Conservation (phyloP, 2,329 filamentous ascomycete genomes). For the Trichoderma koningiopsis region DNA sequence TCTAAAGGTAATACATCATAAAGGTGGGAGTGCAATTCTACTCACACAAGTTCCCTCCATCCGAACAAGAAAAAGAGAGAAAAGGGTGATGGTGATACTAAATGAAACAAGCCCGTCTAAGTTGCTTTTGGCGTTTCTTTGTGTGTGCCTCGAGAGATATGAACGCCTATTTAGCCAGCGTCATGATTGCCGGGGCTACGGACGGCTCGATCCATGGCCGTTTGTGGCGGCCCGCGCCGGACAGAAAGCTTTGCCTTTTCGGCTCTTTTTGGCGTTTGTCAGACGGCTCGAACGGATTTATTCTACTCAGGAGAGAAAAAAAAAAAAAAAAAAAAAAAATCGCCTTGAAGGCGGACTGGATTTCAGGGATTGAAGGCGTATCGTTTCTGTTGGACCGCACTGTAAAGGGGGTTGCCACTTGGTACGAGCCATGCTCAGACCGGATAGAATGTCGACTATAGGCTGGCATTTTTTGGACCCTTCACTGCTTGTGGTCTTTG, state of each 20-base stretch:
- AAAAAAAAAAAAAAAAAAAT: background rate
- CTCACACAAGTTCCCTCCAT: background rate
- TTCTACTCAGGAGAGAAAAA: background rate
- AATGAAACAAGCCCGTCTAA: background rate
- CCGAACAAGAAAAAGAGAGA: background rate
- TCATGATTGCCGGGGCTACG: background rate
- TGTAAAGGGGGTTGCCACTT: background rate
- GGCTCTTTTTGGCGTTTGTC: background rate
- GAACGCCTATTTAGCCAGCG: background rate
- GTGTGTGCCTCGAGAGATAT: background rate
- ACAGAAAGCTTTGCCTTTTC: background rate
- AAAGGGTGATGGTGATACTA: background rate
- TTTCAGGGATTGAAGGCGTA: background rate
- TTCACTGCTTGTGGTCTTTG: background rate
- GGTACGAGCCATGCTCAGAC: background rate
- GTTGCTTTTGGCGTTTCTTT: background rate
- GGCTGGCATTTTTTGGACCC: background rate
- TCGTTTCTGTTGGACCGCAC: background rate
- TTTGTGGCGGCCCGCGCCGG: background rate
- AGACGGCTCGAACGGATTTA: background rate
- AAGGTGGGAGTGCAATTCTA: background rate
- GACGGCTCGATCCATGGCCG: background rate
- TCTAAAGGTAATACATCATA: background rate
- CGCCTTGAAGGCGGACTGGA: background rate
- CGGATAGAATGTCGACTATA: background rate